Conservation (phyloP, 2,329 filamentous ascomycete species). For the Penicillium corylophilum region DNA sequence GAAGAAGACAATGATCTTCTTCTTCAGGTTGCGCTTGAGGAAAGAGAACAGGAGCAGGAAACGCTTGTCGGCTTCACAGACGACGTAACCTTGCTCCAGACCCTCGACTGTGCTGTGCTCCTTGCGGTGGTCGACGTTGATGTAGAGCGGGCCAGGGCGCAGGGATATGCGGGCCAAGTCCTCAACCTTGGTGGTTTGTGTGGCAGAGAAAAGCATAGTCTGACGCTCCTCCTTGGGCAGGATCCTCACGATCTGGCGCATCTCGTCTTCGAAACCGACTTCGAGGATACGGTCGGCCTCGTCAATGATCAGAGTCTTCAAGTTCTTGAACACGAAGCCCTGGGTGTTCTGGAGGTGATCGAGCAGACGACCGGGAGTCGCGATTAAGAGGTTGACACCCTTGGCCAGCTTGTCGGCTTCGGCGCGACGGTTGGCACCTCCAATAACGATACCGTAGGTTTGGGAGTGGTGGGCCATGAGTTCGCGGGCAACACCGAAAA, state of each 20-base stretch:
- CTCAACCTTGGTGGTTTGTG: constrained; percentile 97
- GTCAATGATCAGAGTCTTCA: constrained; percentile 89
- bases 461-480: constrained; percentile 92
- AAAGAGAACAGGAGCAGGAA: constrained; percentile 95
- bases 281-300: constrained; percentile 96
- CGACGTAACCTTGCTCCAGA: constrained; percentile 91
- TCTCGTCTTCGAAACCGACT: constrained; percentile 98
- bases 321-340: constrained; percentile 86
- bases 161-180: constrained; percentile 93
- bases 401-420: constrained; percentile 93
- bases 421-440: constrained; percentile 84
- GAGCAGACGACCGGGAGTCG: constrained; percentile 86
- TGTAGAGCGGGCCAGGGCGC: constrained; percentile 85
- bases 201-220: constrained; percentile 98
- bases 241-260: constrained; percentile 94
- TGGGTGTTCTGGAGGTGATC: constrained; percentile 94
- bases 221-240: constrained; percentile 82
- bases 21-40: constrained; percentile 85
- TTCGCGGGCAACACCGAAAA: constrained; percentile 91
- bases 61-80: constrained; percentile 89
- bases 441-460: constrained; percentile 94
- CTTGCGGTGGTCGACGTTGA: constrained; percentile 91
- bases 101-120: constrained; percentile 90
- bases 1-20: constrained; percentile 98
- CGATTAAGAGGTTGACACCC: constrained; percentile 91